Evolutionary conservation across 2,329 filamentous ascomycete species (phyloP).

Genomic region (Corniculantispora saksenae): DNA sequence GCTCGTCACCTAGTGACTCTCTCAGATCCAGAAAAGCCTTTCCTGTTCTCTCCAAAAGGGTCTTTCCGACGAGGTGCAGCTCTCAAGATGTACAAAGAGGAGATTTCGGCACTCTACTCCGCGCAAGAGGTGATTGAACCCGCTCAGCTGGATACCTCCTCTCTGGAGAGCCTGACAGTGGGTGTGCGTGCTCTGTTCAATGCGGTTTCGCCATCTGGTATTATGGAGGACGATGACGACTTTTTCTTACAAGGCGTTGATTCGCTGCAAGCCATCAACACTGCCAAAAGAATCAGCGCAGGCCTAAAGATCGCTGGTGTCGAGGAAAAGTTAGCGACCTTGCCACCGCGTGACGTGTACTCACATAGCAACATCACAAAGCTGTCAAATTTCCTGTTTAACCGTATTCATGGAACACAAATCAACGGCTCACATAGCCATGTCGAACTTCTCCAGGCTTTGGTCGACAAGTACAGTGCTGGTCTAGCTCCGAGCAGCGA

Average conservation of each 20-base stretch:
- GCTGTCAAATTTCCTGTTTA: conserved; percentile 28
- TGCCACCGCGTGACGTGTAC: conserved; percentile 32
- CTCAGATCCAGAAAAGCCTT: conserved; percentile 42
- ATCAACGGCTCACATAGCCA: conserved; percentile 17
- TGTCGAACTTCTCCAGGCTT: conserved; percentile 19
- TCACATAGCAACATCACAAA: conserved; percentile 30
- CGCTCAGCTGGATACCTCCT: conserved; percentile 25
- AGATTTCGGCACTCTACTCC: conserved; percentile 45
- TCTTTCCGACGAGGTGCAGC: conserved; percentile 45
- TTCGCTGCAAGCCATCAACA: conserved; percentile 39
- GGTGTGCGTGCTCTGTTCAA: conserved; percentile 29
- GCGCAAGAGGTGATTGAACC: conserved; percentile 24
- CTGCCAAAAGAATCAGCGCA: conserved; percentile 24
- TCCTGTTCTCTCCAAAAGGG: conserved; percentile 47
- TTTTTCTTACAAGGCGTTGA: conserved; percentile 42
- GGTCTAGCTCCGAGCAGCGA: background rate
- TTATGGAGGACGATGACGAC: conserved; percentile 31
- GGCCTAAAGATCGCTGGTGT: conserved; percentile 25
- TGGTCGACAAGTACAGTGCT: conserved; percentile 29
- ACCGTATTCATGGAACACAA: background rate
- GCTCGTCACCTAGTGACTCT: conserved; percentile 41
- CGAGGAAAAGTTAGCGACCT: conserved; percentile 9
- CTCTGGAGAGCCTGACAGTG: conserved; percentile 25
- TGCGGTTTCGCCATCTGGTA: conserved; percentile 20
- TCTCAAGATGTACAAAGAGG: conserved; percentile 41